Evolutionary conservation across 2,329 filamentous ascomycete species (phyloP), one percentile per base, ranked within the genome.

Genomic region (Sporothrix schenckii): DNA sequence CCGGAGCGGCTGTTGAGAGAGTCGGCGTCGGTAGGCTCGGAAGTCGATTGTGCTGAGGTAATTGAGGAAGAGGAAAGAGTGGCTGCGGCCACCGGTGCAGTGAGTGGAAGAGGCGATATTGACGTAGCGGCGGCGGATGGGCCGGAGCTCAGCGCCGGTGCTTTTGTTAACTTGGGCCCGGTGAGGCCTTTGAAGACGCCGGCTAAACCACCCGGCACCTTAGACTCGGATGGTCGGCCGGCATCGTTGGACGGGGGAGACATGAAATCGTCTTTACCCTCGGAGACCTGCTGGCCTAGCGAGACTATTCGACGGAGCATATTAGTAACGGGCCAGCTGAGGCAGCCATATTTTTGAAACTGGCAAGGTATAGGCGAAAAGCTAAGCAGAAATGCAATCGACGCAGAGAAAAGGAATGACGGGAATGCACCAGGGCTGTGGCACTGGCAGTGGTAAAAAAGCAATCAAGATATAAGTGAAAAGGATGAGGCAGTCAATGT

Each of bases 181-280:
- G 88, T 85, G 75, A 90, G 80, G 74, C 85, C 87, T 76, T 88
- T 88, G 77, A 90, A 87, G 72, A 90, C 87, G 74, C 86, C 86
- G 75, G 86, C 87, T 75, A 90, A 82, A 74, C 86, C 87, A 72
- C 87, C 82, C 53, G 82, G 78, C 76, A 80, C 83, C 80, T 83
- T 86, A 70, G 85, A 81, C 77, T 90, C 87, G 75, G 84, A 83
- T 73, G 84, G 83, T 72, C 83, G 81, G 74, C 81, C 77, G 76
- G 83, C 84, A 82, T 89, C 87, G 81, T 86, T 86, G 75, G 84
- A 80, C 76, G 84, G 83, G 72, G 86, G 85, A 80, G 87, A 84
- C 88, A 90, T 90, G 82, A 83, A 82, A 79, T 82, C 81, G 79
- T 83, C 81, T 79, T 81, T 78, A 73, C 79, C 77, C 75, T 81